These are phyloP conservation scores for Neoarthrinium moseri DNA, from an alignment of 2,329 filamentous ascomycete species.

Conservation along the genomic window DNA sequence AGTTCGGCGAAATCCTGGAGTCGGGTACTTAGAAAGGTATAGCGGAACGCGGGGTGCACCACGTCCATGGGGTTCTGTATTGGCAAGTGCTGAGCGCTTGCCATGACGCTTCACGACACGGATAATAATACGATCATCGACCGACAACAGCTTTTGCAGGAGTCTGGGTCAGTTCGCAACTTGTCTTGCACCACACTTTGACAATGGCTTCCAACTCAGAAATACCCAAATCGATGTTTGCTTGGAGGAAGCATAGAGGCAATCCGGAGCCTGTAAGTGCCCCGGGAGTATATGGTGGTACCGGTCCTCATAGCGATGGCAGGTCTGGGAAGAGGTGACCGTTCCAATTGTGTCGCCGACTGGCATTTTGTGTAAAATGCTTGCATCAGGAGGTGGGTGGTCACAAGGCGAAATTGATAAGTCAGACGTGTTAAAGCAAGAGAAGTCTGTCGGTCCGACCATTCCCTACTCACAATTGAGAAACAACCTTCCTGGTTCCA, in stretches of 20 bases:
- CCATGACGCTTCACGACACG: background rate
- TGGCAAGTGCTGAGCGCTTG: background rate
- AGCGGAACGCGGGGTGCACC: background rate
- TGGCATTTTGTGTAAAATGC: constrained; percentile 29
- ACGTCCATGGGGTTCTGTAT: background rate
- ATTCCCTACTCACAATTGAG: constrained; percentile 26
- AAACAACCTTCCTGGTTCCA: constrained; percentile 28
- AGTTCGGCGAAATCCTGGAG: background rate
- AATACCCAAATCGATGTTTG: constrained; percentile 28
- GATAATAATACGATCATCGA: background rate
- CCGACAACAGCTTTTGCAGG: background rate
- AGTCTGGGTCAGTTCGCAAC: background rate
- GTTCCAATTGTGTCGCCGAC: constrained; percentile 22
- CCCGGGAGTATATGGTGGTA: background rate
- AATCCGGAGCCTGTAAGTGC: constrained; percentile 21
- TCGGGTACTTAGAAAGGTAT: no score
- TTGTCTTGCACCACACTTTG: no score
- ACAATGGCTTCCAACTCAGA: constrained; percentile 9
- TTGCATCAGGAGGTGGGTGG: constrained; percentile 26
- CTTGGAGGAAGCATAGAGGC: constrained; percentile 33
- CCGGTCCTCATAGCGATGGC: background rate
- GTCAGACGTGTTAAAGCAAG: background rate
- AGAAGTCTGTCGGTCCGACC: constrained; percentile 30
- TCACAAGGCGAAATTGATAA: no score
- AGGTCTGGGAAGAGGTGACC: constrained; percentile 25